phyloP scores from a whole-genome alignment of 2,329 filamentous ascomycete genomes.

The Aspergillus hiratsukae region DNA sequence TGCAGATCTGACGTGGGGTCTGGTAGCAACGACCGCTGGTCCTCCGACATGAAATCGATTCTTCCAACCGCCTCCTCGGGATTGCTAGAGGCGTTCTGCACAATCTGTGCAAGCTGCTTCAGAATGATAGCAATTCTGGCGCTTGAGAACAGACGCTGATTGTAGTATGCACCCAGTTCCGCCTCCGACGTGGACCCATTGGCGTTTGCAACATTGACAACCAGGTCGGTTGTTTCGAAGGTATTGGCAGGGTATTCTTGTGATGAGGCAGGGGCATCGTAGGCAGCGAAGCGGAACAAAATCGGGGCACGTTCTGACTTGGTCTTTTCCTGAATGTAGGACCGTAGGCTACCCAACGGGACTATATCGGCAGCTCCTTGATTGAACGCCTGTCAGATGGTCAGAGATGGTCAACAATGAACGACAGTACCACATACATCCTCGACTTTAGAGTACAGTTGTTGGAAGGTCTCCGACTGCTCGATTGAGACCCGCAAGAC shows the following conservation, averaged over 20 bases:
- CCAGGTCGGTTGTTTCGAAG: slow-evolving; percentile 42
- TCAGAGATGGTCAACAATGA: slow-evolving; percentile 3
- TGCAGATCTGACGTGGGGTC: slow-evolving; percentile 42
- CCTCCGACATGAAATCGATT: slow-evolving; percentile 40
- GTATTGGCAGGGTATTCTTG: slow-evolving; percentile 40
- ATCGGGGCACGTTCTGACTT: slow-evolving; percentile 37
- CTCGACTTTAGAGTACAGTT: slow-evolving; percentile 38
- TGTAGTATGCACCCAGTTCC: slow-evolving; percentile 40
- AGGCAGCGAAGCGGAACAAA: slow-evolving; percentile 46
- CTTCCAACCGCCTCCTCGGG: slow-evolving; percentile 39
- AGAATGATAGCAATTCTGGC: slow-evolving; percentile 41
- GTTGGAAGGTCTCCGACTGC: slow-evolving; percentile 36
- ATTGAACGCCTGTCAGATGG: slow-evolving; percentile 30
- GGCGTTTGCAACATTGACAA: slow-evolving; percentile 35
- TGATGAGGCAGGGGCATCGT: slow-evolving; percentile 41
- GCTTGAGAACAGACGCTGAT: slow-evolving; percentile 45
- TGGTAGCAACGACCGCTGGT: slow-evolving; percentile 33
- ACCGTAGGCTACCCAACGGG: slow-evolving; percentile 37
- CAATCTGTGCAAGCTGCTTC: slow-evolving; percentile 39
- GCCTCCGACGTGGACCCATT: slow-evolving; percentile 19
- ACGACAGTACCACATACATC: slow-evolving; percentile 24
- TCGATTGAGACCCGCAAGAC: slow-evolving; percentile 42
- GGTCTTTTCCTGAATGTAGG: slow-evolving; percentile 38
- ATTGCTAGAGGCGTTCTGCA: slow-evolving; percentile 37
- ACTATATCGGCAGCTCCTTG: slow-evolving; percentile 41